These are phyloP conservation scores for Coemansia sp. DNA, from an alignment of 192 early-diverging fungal genomes.

Conservation along the genomic window DNA sequence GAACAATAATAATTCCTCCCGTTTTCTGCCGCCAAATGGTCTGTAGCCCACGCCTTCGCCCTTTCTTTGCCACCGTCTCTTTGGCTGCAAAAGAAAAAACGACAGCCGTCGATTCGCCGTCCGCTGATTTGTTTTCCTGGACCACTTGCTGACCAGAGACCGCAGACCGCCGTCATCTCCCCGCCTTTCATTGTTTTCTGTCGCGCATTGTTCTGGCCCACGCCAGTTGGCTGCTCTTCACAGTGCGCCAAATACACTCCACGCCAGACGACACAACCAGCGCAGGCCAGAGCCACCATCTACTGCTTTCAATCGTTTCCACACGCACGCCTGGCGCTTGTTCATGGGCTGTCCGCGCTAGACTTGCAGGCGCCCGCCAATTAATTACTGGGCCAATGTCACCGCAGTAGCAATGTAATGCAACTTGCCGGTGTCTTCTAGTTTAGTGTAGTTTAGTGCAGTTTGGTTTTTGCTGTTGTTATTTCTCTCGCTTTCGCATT, in stretches of 20 bases:
- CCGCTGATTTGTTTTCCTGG: neutral
- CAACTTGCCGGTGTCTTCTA: neutral
- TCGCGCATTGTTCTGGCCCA: neutral
- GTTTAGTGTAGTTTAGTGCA: no score
- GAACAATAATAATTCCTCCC: neutral
- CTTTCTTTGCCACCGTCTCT: neutral
- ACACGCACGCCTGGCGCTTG: neutral
- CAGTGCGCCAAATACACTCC: neutral
- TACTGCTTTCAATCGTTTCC: neutral
- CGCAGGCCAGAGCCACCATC: no score
- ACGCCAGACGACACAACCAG: no score
- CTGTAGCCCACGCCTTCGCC: neutral
- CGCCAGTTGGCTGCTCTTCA: neutral
- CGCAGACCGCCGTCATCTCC: neutral
- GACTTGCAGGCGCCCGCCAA: neutral
- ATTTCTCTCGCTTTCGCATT: neutral
- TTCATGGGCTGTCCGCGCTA: neutral
- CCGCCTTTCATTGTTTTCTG: neutral
- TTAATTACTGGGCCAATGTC: neutral
- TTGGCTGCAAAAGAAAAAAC: slow-evolving; percentile 1
- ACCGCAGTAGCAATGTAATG: neutral
- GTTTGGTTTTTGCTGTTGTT: neutral
- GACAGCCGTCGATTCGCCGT: neutral
- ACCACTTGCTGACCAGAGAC: neutral
- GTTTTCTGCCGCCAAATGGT: no score